phyloP scores from a whole-genome alignment of 2,329 filamentous ascomycete genomes.

The Epichloe uncinata region DNA sequence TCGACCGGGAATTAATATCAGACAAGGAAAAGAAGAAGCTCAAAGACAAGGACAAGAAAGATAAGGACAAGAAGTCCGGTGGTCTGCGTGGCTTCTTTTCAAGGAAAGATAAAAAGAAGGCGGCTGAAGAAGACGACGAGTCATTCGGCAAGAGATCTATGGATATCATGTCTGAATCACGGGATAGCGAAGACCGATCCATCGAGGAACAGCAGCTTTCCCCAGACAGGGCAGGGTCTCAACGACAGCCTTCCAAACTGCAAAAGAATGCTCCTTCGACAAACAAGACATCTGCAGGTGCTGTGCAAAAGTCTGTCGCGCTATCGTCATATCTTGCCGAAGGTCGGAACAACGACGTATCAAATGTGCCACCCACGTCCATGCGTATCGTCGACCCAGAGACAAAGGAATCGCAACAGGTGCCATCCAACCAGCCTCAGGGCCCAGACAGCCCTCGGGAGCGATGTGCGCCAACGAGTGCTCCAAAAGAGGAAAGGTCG shows the following conservation, averaged over 20 bases:
- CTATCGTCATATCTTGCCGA: slow-evolving; percentile 31
- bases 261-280: slow-evolving; percentile 47
- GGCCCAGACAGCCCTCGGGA: slow-evolving; percentile 16
- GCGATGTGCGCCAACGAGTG: slow-evolving; percentile 22
- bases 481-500: slow-evolving; percentile 24
- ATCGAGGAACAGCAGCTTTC: slow-evolving; percentile 28
- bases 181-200: slow-evolving; percentile 30
- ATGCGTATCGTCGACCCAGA: slow-evolving; percentile 47
- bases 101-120: slow-evolving; percentile 46
- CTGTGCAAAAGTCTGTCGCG: slow-evolving; percentile 23
- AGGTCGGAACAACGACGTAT: slow-evolving; percentile 35
- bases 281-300: slow-evolving; percentile 22
- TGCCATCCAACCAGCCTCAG: slow-evolving; percentile 17
- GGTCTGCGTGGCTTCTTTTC: slow-evolving; percentile 49
- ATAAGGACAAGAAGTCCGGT: slow-evolving; percentile 53
- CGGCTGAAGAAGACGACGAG: slow-evolving; percentile 44
- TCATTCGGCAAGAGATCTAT: slow-evolving; percentile 48
- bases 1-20: slow-evolving; percentile 37
- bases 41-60: slow-evolving; percentile 59
- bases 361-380: slow-evolving; percentile 41
- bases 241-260: slow-evolving; percentile 52
- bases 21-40: slow-evolving; percentile 67
- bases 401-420: slow-evolving; percentile 27
- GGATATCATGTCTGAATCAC: slow-evolving; percentile 34
- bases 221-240: slow-evolving; percentile 28